phyloP scores from a whole-genome alignment of 768 basidiomycete species.

The Lepiota brunneoincarnata region DNA sequence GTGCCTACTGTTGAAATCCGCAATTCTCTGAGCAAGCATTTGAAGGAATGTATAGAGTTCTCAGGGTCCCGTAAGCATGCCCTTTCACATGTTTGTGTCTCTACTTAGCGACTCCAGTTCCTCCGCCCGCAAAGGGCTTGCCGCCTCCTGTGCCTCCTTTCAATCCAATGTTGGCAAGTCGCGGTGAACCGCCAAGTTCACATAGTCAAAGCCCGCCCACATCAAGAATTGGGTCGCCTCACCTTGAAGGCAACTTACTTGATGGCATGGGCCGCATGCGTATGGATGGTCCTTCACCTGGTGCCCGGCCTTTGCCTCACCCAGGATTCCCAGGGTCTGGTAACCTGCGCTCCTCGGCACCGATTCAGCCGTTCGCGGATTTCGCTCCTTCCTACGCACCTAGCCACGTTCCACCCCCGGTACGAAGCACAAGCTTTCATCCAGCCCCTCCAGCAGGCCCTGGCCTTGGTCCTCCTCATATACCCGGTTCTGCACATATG shows the following conservation, averaged over 20 bases:
- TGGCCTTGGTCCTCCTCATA: constrained; percentile 21
- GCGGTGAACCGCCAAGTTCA: neutral
- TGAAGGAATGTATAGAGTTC: constrained; percentile 84
- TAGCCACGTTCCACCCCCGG: constrained; percentile 33
- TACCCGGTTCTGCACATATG: constrained; percentile 2
- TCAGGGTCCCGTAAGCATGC: constrained; percentile 64
- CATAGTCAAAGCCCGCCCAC: constrained; percentile 5
- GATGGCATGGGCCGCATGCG: constrained; percentile 10
- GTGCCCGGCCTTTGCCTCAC: constrained; percentile 1
- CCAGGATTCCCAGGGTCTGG: constrained; percentile 11
- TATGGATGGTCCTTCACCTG: constrained; percentile 9
- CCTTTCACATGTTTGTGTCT: neutral
- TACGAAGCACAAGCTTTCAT: constrained; percentile 33
- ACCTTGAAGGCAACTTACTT: constrained; percentile 9
- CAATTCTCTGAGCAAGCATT: constrained; percentile 63
- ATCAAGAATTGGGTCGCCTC: constrained; percentile 6
- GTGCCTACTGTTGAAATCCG: constrained; percentile 55
- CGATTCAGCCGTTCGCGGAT: constrained; percentile 31
- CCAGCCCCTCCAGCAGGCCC: constrained; percentile 23
- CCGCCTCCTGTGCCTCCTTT: constrained; percentile 65
- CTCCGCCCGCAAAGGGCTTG: constrained; percentile 58
- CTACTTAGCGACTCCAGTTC: constrained; percentile 33
- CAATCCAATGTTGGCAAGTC: constrained; percentile 23
- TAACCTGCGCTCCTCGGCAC: constrained; percentile 22
- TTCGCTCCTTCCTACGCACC: constrained; percentile 29